Conservation (phyloP, 1,284 basidiomycete species). For the Exobasidium rhododendri region DNA sequence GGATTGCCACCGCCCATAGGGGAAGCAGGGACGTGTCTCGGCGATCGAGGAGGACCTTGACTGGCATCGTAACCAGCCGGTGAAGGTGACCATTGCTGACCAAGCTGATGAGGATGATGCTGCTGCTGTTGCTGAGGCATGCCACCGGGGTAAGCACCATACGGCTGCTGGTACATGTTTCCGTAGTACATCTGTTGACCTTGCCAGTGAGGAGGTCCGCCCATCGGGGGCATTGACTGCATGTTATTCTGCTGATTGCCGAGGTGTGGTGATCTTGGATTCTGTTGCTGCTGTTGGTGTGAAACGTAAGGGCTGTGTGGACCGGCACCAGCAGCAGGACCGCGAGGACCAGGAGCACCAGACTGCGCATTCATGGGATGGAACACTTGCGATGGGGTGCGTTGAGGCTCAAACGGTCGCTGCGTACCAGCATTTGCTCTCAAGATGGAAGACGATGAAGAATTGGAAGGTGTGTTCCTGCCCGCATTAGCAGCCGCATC, state of each 20-base stretch:
- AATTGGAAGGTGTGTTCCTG: slow-evolving; percentile 30
- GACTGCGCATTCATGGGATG: slow-evolving; percentile 20
- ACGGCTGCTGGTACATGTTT: slow-evolving; percentile 33
- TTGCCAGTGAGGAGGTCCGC: slow-evolving; percentile 25
- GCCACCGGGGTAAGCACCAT: slow-evolving; percentile 28
- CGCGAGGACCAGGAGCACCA: slow-evolving; percentile 20
- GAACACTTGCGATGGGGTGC: slow-evolving; percentile 30
- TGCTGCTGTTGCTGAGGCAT: slow-evolving; percentile 29
- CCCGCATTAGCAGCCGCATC: background rate
- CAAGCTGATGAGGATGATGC: slow-evolving; percentile 22
- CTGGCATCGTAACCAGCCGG: slow-evolving; percentile 29
- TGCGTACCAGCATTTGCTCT: slow-evolving; percentile 30
- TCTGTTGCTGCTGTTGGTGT: slow-evolving; percentile 19
- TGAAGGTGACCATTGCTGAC: slow-evolving; percentile 7
- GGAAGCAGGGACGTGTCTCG: slow-evolving; percentile 39
- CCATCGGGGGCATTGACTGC: slow-evolving; percentile 44
- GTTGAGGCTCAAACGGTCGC: slow-evolving; percentile 37
- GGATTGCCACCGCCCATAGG: slow-evolving; percentile 32
- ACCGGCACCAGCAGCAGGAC: slow-evolving; percentile 26
- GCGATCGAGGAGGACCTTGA: slow-evolving; percentile 36
- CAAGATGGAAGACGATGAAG: slow-evolving; percentile 14
- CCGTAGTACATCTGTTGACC: slow-evolving; percentile 11
- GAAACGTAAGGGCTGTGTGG: slow-evolving; percentile 24
- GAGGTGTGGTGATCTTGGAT: slow-evolving; percentile 44
- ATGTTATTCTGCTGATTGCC: slow-evolving; percentile 31